A percentile compares a stretch with the other conserved stretches of the same genome.
These are phyloP conservation scores for Claviceps fusiformis DNA, from an alignment of 2,329 filamentous ascomycete genomes.

Conservation along the genomic window DNA sequence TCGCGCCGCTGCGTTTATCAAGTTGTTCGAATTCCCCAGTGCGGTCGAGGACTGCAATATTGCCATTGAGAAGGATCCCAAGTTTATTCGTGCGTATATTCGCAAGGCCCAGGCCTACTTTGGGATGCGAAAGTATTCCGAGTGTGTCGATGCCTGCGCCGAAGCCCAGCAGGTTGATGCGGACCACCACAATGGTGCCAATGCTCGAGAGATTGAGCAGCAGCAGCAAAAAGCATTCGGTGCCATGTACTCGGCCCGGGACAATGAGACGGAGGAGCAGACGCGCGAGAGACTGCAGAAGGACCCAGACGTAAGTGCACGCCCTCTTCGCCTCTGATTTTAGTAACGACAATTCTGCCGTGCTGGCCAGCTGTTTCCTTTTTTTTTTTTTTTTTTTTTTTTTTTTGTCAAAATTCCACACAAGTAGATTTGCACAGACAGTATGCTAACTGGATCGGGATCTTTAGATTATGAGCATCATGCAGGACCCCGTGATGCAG, in stretches of 20 bases:
- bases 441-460: not conserved
- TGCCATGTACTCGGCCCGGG: constrained; percentile 79
- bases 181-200: constrained; percentile 54
- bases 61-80: constrained; percentile 80
- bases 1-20: constrained; percentile 91
- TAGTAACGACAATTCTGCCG: no score
- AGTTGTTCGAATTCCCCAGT: constrained; percentile 88
- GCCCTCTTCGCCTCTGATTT: no score
- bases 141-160: constrained; percentile 77
- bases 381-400: not conserved
- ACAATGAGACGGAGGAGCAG: constrained; percentile 93
- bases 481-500: constrained; percentile 96
- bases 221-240: constrained; percentile 86
- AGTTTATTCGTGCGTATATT: constrained; percentile 92
- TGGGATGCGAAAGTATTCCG: constrained; percentile 96
- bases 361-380: no score
- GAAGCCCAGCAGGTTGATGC: constrained; percentile 68
- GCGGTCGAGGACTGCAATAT: constrained; percentile 85
- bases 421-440: not conserved
- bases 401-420: not conserved
- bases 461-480: constrained; percentile 64
- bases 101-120: constrained; percentile 92
- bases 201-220: constrained; percentile 81
- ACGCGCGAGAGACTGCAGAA: constrained; percentile 80
- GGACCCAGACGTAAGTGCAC: constrained; percentile 66